Base-by-base conservation (phyloP, 495 filamentous ascomycete species). In the Viridothelium virens region DNA sequence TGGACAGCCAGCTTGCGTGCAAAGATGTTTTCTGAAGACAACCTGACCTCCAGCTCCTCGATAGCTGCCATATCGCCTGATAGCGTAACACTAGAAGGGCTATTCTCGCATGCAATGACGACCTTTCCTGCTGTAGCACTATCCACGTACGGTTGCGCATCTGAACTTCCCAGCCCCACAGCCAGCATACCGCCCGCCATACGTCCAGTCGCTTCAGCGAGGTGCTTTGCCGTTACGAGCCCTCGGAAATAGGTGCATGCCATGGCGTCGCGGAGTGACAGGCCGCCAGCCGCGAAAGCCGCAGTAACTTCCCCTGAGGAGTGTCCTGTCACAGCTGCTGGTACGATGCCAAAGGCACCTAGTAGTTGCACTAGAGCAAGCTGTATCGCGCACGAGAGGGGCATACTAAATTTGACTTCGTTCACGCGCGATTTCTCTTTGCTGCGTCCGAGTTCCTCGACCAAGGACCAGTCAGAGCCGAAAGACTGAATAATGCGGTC, bases 291-390 rank as follows among this genome's bases (percentile, higher is more conserved):
- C n/a, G 84, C 83, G 71, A 86, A 88, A 0, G 85, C 85, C 11
- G 85, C 84, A 3, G 79, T 84, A 41, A 89, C 85, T 71, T 89
- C 86, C 2, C 86, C 86, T 0, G 80, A 83, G 0, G 85, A 88
- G 71, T 88, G 86, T 0, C 86, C 85, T 3, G 82, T 72, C 0
- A 87, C 84, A 0, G 76, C 73, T 14, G 59, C 38, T 0, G 75
- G 71, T 3, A 36, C 31, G 38, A 80, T 67, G n/a, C 67, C 72
- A 70, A 73, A 77, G 0, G 64, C 62, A 1, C n/a, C 50, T 2
- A 74, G 66, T n/a, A 77, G 38, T n/a, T 72, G 68, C 12, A 71
- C 66, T 1, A 70, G 37, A 39, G 67, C 66, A 10, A 67, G n/a
- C 67, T 73, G 71, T 7, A 73, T 34, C 18, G 71, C 70, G 7